Base-by-base conservation (phyloP, 352 stramenopile genomes). In the Globisporangium radiosum region DNA sequence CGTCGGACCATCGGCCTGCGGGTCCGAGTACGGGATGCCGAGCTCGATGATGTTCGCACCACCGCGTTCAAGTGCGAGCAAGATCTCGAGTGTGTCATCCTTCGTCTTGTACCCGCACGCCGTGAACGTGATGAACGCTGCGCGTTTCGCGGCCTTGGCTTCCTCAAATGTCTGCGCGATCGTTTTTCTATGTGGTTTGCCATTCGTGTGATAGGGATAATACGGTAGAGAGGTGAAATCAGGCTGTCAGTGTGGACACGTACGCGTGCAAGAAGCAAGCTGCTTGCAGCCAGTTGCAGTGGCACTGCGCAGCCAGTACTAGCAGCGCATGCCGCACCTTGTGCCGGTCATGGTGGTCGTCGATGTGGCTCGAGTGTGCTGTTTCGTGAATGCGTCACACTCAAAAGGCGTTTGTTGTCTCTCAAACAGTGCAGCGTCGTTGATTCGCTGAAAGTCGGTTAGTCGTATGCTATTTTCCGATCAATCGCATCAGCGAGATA, bases 1-100 rank as follows among this genome's bases (percentile, higher is more conserved):
- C 33, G 96, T 98, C 7, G 96, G 90, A 19, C 97, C 97, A 81
- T 99, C 97, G 0, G 97, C 97, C 78, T 99, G 94, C 37, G 97
- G 97, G 75, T 99, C 97, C 55, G 96, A 99, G 88, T 99, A 99
- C 36, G 97, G 97, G 9, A 99, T 87, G 37, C 97, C 96, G 14
- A 98, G 76, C 77, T 95, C 97, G 59, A 99, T 99, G 54, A 99
- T 88, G 59, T 97, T 89, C 33, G 96, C 90, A 47, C 97, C 97
- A 49, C 96, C 96, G 53, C 94, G 88, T 80, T 99, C 84, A 66
- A 99, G 91, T 33, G 88, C 96, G 40, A 99, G 75, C 39, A 99
- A 71, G 53, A 99, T 94, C 9, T 96, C 78, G 50, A 98, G 94
- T 6, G 97, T 99, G 78, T 98, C 95, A 67, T 85, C 81, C 70